phyloP scores from a whole-genome alignment of 2,329 filamentous ascomycete genomes.

The Fusarium fujikuroi region DNA sequence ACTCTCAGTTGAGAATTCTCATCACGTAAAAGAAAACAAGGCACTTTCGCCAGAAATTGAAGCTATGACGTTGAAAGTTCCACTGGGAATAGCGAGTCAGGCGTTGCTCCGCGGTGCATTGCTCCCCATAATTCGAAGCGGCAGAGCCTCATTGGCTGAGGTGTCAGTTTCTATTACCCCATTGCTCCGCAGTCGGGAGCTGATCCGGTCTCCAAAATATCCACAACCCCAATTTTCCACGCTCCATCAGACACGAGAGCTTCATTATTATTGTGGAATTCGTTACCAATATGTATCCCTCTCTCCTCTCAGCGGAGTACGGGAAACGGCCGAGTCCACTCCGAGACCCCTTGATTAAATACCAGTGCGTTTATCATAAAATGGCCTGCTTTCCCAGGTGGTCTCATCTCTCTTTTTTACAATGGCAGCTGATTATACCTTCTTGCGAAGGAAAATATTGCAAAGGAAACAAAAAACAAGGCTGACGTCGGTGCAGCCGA shows the following conservation, averaged over 20 bases:
- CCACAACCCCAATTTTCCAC: constrained; percentile 5
- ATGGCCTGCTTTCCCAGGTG: neutral
- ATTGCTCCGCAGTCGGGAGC: constrained; percentile 16
- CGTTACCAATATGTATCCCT: neutral
- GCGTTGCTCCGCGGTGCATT: neutral
- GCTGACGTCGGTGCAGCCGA: constrained; percentile 5
- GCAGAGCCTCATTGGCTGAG: neutral
- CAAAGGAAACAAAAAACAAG: neutral
- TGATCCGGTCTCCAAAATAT: constrained; percentile 21
- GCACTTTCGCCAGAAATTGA: neutral
- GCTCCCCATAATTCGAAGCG: neutral
- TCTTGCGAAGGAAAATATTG: neutral
- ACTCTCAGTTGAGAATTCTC: neutral
- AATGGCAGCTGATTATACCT: neutral
- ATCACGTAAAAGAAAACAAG: constrained; percentile 36
- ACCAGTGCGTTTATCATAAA: neutral
- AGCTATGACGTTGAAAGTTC: constrained; percentile 30
- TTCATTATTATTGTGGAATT: constrained; percentile 12
- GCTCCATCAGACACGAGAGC: neutral
- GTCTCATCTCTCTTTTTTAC: neutral
- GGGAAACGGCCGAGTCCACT: constrained; percentile 2
- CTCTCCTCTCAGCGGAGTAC: neutral
- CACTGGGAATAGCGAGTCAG: constrained; percentile 23
- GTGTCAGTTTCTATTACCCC: constrained; percentile 28
- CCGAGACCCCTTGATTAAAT: constrained; percentile 9